Percentiles rank a stretch among this genome's conserved stretches.
Conservation (phyloP, 1,284 basidiomycete genomes). For the Apiotrichum mycotoxinovorans region DNA sequence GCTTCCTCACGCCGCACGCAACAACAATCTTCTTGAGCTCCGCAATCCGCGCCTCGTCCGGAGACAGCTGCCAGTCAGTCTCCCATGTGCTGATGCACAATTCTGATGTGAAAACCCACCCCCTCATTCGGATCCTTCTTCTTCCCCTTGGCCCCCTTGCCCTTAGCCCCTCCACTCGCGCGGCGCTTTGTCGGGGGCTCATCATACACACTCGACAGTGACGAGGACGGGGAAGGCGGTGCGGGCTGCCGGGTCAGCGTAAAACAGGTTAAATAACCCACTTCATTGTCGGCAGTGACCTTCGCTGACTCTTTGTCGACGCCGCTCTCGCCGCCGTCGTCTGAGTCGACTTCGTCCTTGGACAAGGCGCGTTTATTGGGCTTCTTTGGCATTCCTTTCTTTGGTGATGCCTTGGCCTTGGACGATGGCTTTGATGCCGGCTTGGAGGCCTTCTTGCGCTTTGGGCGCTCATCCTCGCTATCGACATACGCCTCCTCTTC, state of each 20-base stretch:
- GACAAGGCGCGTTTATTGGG: background rate
- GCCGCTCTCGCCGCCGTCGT: background rate
- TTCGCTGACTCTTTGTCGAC: background rate
- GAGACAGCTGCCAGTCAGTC: slow-evolving; percentile 25
- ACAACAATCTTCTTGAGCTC: slow-evolving; percentile 56
- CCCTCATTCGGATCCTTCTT: slow-evolving; percentile 34
- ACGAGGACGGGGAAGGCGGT: slow-evolving; percentile 4
- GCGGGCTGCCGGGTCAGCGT: background rate
- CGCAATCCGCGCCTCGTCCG: slow-evolving; percentile 39
- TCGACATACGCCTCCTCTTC: slow-evolving; percentile 2
- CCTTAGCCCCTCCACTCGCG: background rate
- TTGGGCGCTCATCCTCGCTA: slow-evolving; percentile 5
- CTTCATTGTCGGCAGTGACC: background rate
- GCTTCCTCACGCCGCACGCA: slow-evolving; percentile 75
- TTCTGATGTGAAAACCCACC: slow-evolving; percentile 20
- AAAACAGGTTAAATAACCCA: background rate
- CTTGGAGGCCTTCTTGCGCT: background rate
- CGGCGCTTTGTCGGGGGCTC: slow-evolving; percentile 11
- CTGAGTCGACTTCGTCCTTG: background rate
- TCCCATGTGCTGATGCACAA: background rate
- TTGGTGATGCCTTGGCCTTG: background rate
- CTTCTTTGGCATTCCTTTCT: background rate
- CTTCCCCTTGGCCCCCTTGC: slow-evolving; percentile 5
- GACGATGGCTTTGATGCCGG: background rate
- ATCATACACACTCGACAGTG: slow-evolving; percentile 20